Conservation (phyloP, 805 yeast species). For the Wickerhamiella siamensis region DNA sequence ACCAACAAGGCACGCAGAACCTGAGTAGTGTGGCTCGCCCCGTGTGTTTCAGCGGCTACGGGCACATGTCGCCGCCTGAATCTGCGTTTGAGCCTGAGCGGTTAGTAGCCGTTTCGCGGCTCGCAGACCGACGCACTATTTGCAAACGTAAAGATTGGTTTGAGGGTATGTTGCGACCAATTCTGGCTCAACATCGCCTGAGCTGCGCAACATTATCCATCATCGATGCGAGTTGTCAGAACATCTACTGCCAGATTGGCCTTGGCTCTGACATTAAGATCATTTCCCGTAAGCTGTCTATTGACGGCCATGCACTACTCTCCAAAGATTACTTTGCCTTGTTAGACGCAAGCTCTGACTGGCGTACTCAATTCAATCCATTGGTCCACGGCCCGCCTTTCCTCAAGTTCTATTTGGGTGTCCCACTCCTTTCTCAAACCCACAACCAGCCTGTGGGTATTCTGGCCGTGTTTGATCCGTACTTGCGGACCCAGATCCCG, state of each 20-base stretch:
- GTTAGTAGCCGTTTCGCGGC: conserved; percentile 30
- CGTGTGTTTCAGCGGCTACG: conserved; percentile 32
- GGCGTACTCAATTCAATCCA: conserved; percentile 55
- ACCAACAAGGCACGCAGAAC: conserved; percentile 8
- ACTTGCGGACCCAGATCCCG: conserved; percentile 11
- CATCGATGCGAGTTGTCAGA: conserved; percentile 34
- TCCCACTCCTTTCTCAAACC: conserved; percentile 31
- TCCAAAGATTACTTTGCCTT: conserved; percentile 42
- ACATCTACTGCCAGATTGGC: conserved; percentile 36
- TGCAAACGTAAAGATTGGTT: conserved; percentile 28
- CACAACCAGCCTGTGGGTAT: conserved; percentile 39
- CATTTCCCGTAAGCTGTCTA: conserved; percentile 33
- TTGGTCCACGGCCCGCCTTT: conserved; percentile 47
- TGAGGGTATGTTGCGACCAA: conserved; percentile 26
- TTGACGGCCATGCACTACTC: conserved; percentile 57
- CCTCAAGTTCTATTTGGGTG: conserved; percentile 51
- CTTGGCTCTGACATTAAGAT: conserved; percentile 33
- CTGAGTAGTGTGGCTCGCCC: conserved; percentile 37
- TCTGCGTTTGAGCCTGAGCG: conserved; percentile 37
- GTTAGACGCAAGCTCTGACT: conserved; percentile 48
- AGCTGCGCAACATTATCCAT: conserved; percentile 46
- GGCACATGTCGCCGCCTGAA: conserved; percentile 47
- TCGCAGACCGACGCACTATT: conserved; percentile 37
- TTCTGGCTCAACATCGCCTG: conserved; percentile 29
- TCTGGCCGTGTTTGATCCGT: conserved; percentile 41